phyloP scores from a whole-genome alignment of 352 stramenopile species.

The Blastocystis sp. region DNA sequence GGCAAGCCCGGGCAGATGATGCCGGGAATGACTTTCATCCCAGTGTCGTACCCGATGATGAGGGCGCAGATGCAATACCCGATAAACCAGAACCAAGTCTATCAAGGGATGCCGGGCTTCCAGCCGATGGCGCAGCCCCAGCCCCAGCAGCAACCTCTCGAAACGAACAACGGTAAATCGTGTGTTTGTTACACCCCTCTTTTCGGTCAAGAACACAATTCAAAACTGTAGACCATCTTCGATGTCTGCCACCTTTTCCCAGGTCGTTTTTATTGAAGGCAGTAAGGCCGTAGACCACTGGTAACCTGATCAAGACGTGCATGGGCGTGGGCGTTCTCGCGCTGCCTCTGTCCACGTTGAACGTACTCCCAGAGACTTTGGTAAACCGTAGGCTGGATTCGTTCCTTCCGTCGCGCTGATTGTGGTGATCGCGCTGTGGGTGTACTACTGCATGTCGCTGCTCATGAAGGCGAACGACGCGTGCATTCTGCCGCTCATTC shows the following conservation, averaged over 20 bases:
- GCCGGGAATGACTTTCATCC: background rate
- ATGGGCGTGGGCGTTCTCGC: conserved; percentile 67
- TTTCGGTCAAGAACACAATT: background rate
- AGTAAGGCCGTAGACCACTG: conserved; percentile 42
- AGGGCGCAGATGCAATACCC: background rate
- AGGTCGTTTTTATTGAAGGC: background rate
- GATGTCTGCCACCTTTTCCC: conserved; percentile 65
- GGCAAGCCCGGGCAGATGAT: conserved; percentile 15
- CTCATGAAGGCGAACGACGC: conserved; percentile 50
- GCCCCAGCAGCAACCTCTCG: no score
- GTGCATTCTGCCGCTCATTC: conserved; percentile 20
- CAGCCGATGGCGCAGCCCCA: background rate
- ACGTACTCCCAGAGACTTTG: background rate
- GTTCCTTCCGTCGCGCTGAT: conserved; percentile 37
- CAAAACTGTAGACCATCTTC: background rate
- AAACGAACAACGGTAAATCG: background rate
- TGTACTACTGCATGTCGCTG: conserved; percentile 62
- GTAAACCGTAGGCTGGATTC: conserved; percentile 45
- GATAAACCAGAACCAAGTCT: background rate
- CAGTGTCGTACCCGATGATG: background rate
- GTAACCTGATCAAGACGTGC: conserved; percentile 69
- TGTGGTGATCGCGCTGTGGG: conserved; percentile 49
- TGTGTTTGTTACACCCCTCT: background rate
- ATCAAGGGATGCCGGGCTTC: background rate
- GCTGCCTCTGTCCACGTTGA: conserved; percentile 34